Conservation (phyloP, 1,139 yeast species). For the Protomyces inouyei region DNA sequence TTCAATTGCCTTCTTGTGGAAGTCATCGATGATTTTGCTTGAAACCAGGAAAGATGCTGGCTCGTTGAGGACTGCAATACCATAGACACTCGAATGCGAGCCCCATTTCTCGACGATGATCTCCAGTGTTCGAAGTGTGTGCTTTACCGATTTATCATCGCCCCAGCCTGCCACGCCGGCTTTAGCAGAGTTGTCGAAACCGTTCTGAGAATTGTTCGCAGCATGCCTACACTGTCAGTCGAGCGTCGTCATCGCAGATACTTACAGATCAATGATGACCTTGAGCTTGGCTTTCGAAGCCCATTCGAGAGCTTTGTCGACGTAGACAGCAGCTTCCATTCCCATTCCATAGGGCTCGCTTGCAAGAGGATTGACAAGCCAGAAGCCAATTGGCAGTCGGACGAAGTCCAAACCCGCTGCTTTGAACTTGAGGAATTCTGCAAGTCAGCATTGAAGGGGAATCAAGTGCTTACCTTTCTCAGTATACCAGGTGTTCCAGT, state of each 20-base stretch:
- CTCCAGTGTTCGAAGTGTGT: constrained; percentile 46
- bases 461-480: constrained; percentile 49
- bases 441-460: constrained; percentile 39
- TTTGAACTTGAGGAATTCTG: constrained; percentile 46
- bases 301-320: constrained; percentile 35
- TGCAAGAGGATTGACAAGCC: constrained; percentile 69
- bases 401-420: constrained; percentile 67
- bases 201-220: constrained; percentile 62
- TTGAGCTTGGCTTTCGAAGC: no score
- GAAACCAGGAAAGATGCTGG: constrained; percentile 71
- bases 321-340: constrained; percentile 40
- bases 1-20: constrained; percentile 40
- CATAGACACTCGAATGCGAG: constrained; percentile 63
- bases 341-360: constrained; percentile 60
- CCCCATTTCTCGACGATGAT: constrained; percentile 57
- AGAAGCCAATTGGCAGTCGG: constrained; percentile 89
- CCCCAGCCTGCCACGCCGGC: constrained; percentile 55
- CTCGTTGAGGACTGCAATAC: constrained; percentile 82
- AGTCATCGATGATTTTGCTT: constrained; percentile 54
- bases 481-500: constrained; percentile 77
- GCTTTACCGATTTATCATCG: constrained; percentile 44
- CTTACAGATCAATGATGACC: no score
- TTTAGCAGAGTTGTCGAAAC: constrained; percentile 89
- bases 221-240: constrained; percentile 35
- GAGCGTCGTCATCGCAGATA: no score